Conservation (phyloP, 192 early-diverging fungal species). For the Helicostylum pulchrum region DNA sequence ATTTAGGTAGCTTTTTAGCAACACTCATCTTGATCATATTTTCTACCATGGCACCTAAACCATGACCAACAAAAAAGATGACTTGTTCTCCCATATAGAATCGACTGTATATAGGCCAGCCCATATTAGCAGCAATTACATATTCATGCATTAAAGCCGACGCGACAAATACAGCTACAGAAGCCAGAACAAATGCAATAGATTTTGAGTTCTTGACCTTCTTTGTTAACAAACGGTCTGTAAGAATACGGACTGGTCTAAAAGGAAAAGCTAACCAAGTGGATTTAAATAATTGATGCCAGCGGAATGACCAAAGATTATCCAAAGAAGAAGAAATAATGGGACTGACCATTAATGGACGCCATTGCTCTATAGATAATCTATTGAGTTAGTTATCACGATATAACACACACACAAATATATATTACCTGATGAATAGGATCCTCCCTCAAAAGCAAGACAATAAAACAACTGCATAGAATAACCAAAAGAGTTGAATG, state of each 20-base stretch:
- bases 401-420: not conserved
- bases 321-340: slow-evolving; percentile 4
- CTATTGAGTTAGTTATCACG: not conserved
- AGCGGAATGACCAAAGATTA: slow-evolving; percentile 15
- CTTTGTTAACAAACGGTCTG: slow-evolving; percentile 3
- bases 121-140: slow-evolving; percentile 2
- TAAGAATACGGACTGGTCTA: slow-evolving; percentile 3
- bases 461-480: slow-evolving; percentile 3
- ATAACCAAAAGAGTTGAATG: slow-evolving; percentile 1
- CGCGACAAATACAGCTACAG: slow-evolving; percentile 18
- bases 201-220: not conserved
- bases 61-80: slow-evolving; percentile 16
- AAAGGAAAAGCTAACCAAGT: slow-evolving; percentile 15
- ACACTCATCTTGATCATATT: not conserved
- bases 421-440: slow-evolving; percentile 10
- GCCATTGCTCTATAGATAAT: slow-evolving; percentile 17
- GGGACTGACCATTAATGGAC: slow-evolving; percentile 3
- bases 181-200: not conserved
- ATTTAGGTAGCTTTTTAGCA: not conserved
- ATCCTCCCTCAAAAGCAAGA: slow-evolving; percentile 1
- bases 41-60: slow-evolving; percentile 15
- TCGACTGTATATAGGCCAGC: not conserved
- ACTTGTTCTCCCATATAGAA: slow-evolving; percentile 16
- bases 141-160: slow-evolving; percentile 29
- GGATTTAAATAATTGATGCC: slow-evolving; percentile 11